Conservation (phyloP, 1,284 basidiomycete species). For the Peniophora sp. region DNA sequence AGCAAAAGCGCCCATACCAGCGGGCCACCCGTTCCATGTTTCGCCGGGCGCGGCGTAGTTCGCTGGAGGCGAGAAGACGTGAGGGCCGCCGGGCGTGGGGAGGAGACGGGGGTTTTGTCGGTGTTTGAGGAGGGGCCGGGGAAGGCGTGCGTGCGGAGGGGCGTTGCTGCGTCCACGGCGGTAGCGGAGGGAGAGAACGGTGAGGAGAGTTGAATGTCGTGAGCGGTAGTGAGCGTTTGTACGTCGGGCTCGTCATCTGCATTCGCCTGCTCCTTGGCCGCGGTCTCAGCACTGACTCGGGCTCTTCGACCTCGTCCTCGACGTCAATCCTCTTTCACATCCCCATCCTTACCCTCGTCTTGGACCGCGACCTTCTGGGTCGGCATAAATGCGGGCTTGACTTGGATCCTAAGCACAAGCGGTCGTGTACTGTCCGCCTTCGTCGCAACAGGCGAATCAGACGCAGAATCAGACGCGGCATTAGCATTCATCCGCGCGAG, state of each 20-base stretch:
- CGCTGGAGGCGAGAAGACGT: conserved; percentile 50
- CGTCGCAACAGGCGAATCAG: not conserved
- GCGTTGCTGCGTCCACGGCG: not conserved
- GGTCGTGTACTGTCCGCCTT: conserved; percentile 13
- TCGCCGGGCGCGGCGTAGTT: conserved; percentile 23
- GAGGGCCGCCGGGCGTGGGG: conserved; percentile 48
- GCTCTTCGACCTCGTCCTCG: no score
- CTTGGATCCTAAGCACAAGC: conserved; percentile 21
- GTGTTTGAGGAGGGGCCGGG: conserved; percentile 4
- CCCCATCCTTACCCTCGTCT: conserved; percentile 8
- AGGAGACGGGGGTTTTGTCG: conserved; percentile 57
- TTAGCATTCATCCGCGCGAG: conserved; percentile 12
- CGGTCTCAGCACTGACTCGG: no score
- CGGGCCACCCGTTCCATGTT: not conserved
- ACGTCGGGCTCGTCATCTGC: no score
- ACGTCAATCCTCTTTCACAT: conserved; percentile 4
- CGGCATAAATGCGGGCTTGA: conserved; percentile 15
- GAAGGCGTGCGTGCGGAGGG: not conserved
- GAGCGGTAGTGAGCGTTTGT: no score
- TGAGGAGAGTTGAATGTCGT: no score
- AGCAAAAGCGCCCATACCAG: not conserved
- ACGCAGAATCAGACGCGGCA: conserved; percentile 7
- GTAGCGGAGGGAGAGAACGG: no score
- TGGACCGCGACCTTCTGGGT: conserved; percentile 20
- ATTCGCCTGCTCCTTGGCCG: no score